Evolutionary conservation across 2,329 filamentous ascomycete genomes (phyloP).

Genomic region (Ascochyta rabiei): DNA sequence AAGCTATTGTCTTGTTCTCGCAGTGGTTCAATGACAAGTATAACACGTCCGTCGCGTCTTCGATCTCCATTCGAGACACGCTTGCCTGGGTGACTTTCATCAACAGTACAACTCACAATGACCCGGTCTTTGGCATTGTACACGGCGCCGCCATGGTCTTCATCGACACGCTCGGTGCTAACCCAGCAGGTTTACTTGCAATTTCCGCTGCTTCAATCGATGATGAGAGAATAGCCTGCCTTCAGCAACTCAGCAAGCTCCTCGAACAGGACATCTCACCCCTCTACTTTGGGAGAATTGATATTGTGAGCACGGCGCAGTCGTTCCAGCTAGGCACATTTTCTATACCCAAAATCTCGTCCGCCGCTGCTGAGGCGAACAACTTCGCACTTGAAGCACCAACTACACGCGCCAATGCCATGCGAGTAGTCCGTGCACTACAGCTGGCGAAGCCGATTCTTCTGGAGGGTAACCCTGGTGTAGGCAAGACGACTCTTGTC

Average conservation of each 20-base stretch:
- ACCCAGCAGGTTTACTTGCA: slow-evolving; percentile 85
- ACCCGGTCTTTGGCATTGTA: slow-evolving; percentile 62
- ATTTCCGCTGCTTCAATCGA: slow-evolving; percentile 72
- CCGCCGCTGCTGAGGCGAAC: slow-evolving; percentile 56
- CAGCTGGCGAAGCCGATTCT: slow-evolving; percentile 90
- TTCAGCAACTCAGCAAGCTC: slow-evolving; percentile 73
- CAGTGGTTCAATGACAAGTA: slow-evolving; percentile 88
- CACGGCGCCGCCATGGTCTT: slow-evolving; percentile 96
- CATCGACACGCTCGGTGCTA: slow-evolving; percentile 92
- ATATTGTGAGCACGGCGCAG: slow-evolving; percentile 61
- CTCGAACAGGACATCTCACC: slow-evolving; percentile 66
- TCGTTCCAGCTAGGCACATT: slow-evolving; percentile 77
- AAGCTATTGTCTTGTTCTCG: slow-evolving; percentile 81
- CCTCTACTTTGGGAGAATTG: slow-evolving; percentile 69
- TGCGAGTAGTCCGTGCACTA: slow-evolving; percentile 87
- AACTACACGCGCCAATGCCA: slow-evolving; percentile 86
- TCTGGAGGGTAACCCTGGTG: slow-evolving; percentile 95
- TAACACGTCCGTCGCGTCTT: slow-evolving; percentile 74
- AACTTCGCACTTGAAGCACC: slow-evolving; percentile 84
- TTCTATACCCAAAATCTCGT: slow-evolving; percentile 61
- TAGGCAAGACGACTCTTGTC: slow-evolving; percentile 95
- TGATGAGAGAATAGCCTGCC: slow-evolving; percentile 73
- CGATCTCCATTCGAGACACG: slow-evolving; percentile 89
- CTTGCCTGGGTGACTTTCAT: slow-evolving; percentile 94
- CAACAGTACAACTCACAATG: slow-evolving; percentile 65